Percentiles rank a stretch among this genome's conserved stretches.
Evolutionary conservation across 306 rosid species (phyloP).

Genomic region (Herpetospermum pedunculosum): DNA sequence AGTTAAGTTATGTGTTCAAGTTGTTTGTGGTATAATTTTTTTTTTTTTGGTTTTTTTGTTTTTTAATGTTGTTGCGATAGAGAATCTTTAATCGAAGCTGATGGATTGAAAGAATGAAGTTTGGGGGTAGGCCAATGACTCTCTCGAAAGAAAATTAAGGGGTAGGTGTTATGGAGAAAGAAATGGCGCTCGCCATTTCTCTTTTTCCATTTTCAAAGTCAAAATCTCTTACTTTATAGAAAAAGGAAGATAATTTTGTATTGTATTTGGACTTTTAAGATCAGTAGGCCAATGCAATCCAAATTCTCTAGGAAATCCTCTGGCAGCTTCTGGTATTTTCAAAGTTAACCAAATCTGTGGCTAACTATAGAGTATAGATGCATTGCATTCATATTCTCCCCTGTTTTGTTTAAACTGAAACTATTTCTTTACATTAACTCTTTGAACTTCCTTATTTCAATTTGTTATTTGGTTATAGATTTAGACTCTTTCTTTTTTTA

Average conservation of each 20-base stretch:
- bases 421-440: not conserved
- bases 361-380: too few relatives aligned
- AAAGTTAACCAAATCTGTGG: not conserved
- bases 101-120: not conserved
- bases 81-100: not conserved
- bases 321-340: not conserved
- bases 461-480: not conserved
- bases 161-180: constrained; percentile 4
- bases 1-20: too few relatives aligned
- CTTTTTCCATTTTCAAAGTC: not conserved
- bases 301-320: not conserved
- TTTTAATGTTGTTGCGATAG: not conserved
- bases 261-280: constrained; percentile 2
- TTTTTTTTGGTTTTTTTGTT: too few relatives aligned
- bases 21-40: too few relatives aligned
- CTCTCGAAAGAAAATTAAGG: not conserved
- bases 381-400: not conserved
- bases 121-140: not conserved
- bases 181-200: not conserved
- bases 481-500: too few relatives aligned
- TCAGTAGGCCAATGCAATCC: not conserved
- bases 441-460: not conserved
- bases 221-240: not conserved
- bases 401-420: not conserved
- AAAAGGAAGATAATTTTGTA: not conserved